Evolutionary conservation across 768 basidiomycete genomes (phyloP), one percentile per base, ranked within the genome.

Genomic region (Psilocybe tampanensis): DNA sequence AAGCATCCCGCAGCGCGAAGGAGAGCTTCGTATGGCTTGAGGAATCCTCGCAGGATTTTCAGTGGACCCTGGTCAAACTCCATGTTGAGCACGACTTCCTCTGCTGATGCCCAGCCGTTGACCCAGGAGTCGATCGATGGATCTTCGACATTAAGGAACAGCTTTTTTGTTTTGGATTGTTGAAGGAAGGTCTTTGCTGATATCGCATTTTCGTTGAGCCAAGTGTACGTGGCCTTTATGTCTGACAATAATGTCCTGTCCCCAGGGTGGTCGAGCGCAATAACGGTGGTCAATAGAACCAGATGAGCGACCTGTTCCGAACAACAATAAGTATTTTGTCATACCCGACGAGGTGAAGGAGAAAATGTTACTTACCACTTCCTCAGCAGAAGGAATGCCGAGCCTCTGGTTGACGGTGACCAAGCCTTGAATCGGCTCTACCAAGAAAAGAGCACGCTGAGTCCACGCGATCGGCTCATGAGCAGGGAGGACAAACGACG

Each of bases 61-160:
- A 66, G 61, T 29, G 61, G 62, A n/a, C 47, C 58, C 9, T 64
- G 60, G 44, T 74, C 73, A 19, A 60, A 60, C 22, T 66, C 64
- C 22, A 69, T 60, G 45, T 70, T 70, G 57, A 81, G 69, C 22
- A 78, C 66, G 44, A 83, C 65, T 34, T 76, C 66, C 17, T 66
- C 57, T 2, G 77, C 76, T 8, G 66, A 56, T 11, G 67, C 63
- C 76, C 77, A 82, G 2, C 57, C 24, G 2, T 43, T 52, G 11
- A 44, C 41, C 79, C 79, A 80, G 0, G 54, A 47, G n/a, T 73
- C 72, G 0, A 13, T 41, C 8, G 52, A 53, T 1, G 78, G 72
- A 57, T 79, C 68, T 24, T 72, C 64, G 44, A 83, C 74, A 44
- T 83, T 83, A 47, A 83, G 68, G 65, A 81, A 82, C 1, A 80